Base-by-base conservation (phyloP, 75 land plant species). In the Picea glauca region DNA sequence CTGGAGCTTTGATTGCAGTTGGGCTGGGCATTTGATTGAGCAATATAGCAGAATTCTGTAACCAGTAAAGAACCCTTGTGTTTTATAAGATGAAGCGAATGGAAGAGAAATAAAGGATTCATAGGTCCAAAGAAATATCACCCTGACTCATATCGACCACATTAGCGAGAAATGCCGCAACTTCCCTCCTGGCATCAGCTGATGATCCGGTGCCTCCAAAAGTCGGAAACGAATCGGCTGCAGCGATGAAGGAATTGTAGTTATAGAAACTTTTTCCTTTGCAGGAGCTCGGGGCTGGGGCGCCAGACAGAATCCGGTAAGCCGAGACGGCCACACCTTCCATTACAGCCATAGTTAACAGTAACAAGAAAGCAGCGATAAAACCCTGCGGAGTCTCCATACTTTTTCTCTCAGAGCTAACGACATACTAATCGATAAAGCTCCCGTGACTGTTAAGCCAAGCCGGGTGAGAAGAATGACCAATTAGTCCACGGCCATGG, bases 91-190 rank as follows among this genome's bases (percentile, higher is more conserved):
- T 12, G 70, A 38, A 66, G 43, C 70, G 13, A 66, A 66, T 32
- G 40, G 17, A 33, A 33, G 35, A 13, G 6, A 50, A 50, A 50
- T 11, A 50, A 50, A 50, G 11, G 56, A 9, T 50, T 11, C 54
- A 50, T 1, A 7, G 8, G 54, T 50, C 54, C 54, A 50, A 46
- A 50, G 1, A 11, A 8, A 7, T 9, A 33, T 66, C n/a, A 66
- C 70, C 43, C 18, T 35, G 35, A 65, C 14, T 5, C 40, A 4
- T 15, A 20, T 32, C 32, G 35, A 15, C 40, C 40, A 78, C 30
- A 57, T 81, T 58, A 14, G 72, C 70, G 9, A 31, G 20, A 80
- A 81, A 79, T 4, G 81, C 82, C 5, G 81, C 82, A 46, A 81
- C 58, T 50, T 81, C 81, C 50, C 72, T 62, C 57, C 21, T 58